These are phyloP conservation scores for Coprinopsis marcescibilis DNA, from an alignment of 768 basidiomycete genomes.

Conservation along the genomic window DNA sequence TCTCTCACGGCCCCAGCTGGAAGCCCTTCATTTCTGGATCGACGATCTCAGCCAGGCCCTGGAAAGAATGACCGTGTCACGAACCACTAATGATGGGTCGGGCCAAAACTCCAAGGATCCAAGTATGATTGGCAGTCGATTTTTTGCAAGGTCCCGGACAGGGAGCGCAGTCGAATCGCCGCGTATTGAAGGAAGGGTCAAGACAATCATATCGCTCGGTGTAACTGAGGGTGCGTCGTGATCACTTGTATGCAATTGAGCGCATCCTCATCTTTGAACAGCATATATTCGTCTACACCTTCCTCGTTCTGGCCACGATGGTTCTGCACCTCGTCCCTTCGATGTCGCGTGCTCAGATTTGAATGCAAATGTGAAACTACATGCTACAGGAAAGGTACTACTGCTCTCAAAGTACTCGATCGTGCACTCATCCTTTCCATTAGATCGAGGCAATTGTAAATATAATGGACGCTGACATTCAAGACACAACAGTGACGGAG, in stretches of 20 bases:
- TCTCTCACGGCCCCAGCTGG: conserved; percentile 59
- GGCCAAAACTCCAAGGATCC: conserved; percentile 43
- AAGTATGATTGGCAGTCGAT: conserved; percentile 76
- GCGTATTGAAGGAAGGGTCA: conserved; percentile 1
- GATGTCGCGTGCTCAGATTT: conserved; percentile 57
- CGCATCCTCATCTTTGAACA: conserved; percentile 8
- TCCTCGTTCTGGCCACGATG: conserved; percentile 34
- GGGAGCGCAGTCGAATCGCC: conserved; percentile 24
- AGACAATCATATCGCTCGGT: background rate
- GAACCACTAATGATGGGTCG: conserved; percentile 16
- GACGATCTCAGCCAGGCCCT: conserved; percentile 80
- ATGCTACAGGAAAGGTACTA: conserved; percentile 65
- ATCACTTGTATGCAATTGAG: background rate
- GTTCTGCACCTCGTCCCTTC: conserved; percentile 36
- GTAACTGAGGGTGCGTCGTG: conserved; percentile 27
- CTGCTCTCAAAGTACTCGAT: background rate
- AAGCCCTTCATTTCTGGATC: conserved; percentile 80
- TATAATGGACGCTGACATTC: conserved; percentile 55
- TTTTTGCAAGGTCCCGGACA: conserved; percentile 55
- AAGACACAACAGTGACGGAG: conserved; percentile 37
- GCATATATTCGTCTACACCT: conserved; percentile 42
- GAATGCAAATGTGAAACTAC: conserved; percentile 57
- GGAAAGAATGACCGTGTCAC: conserved; percentile 33
- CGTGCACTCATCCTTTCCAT: conserved; percentile 1
- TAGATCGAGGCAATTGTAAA: conserved; percentile 71